Conservation (phyloP, 768 basidiomycete genomes). For the Russula brevipes region DNA sequence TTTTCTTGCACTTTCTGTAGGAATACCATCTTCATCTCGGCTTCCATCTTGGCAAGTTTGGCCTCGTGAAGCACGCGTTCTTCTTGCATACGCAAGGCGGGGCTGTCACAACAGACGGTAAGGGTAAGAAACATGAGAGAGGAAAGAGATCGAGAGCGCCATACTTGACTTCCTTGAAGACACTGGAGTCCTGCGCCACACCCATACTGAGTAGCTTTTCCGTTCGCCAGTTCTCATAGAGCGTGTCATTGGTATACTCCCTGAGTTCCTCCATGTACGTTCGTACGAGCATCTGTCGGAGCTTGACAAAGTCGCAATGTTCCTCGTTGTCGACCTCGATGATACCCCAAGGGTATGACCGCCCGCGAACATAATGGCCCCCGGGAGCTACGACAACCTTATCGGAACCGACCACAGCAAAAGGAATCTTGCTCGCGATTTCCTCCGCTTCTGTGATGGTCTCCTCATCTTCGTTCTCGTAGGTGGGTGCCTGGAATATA, state of each 20-base stretch:
- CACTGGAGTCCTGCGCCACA: conserved; percentile 92
- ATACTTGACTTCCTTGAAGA: conserved; percentile 99
- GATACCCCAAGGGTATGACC: conserved; percentile 96
- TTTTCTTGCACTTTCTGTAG: conserved; percentile 99
- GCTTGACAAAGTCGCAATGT: conserved; percentile 99
- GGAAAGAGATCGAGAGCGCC: conserved; percentile 32
- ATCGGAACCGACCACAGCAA: conserved; percentile 96
- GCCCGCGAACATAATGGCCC: conserved; percentile 89
- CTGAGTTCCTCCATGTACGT: conserved; percentile 99
- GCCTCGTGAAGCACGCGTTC: conserved; percentile 95
- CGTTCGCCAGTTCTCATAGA: conserved; percentile 98
- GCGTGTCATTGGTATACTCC: conserved; percentile 91
- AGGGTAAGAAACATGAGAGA: neutral
- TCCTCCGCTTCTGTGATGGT: conserved; percentile 96
- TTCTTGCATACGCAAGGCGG: conserved; percentile 92
- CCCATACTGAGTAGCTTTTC: conserved; percentile 97
- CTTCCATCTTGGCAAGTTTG: conserved; percentile 98
- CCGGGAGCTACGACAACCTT: conserved; percentile 74
- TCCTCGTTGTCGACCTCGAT: conserved; percentile 99
- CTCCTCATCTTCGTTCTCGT: conserved; percentile 98
- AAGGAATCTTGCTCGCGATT: conserved; percentile 97
- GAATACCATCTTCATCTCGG: conserved; percentile 99
- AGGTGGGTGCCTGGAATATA: conserved; percentile 96
- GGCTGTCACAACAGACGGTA: conserved; percentile 44
- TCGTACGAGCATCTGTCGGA: conserved; percentile 97